Conservation (phyloP, 768 basidiomycete genomes). For the Leccinellum albellum region DNA sequence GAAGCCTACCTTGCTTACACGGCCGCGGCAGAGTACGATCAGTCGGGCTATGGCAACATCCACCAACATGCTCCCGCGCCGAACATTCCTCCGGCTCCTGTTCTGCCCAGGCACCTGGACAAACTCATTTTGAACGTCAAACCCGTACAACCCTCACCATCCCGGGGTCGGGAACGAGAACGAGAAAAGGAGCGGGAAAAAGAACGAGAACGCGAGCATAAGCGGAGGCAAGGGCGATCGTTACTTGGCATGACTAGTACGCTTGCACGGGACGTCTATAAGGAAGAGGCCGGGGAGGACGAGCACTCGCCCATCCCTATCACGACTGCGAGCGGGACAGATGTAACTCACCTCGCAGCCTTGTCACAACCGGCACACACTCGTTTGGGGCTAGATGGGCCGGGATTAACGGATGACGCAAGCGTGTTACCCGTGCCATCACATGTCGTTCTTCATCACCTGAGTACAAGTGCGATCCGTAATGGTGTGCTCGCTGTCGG, state of each 20-base stretch:
- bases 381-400: conserved; percentile 35
- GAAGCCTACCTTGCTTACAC: conserved; percentile 61
- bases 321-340: conserved; percentile 38
- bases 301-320: conserved; percentile 31
- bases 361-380: conserved; percentile 23
- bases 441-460: conserved; percentile 91
- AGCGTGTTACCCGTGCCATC: conserved; percentile 89
- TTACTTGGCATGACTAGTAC: conserved; percentile 35
- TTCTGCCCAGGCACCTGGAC: conserved; percentile 86
- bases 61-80: conserved; percentile 53
- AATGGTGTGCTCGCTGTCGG: conserved; percentile 92
- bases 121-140: conserved; percentile 82
- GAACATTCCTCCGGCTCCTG: conserved; percentile 83
- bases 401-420: conserved; percentile 74
- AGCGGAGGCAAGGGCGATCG: conserved; percentile 30
- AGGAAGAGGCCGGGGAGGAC: conserved; percentile 18
- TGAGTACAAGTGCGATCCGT: conserved; percentile 92
- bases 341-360: conserved; percentile 32
- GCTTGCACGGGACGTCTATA: conserved; percentile 26
- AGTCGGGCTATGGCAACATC: conserved; percentile 34
- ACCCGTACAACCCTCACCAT: conserved; percentile 31
- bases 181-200: conserved; percentile 35
- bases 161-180: conserved; percentile 33
- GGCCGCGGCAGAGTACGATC: conserved; percentile 31
- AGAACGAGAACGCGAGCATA: conserved; percentile 30